Base-by-base conservation (phyloP, 2,329 filamentous ascomycete species). In the Domatiomyces globalis region DNA sequence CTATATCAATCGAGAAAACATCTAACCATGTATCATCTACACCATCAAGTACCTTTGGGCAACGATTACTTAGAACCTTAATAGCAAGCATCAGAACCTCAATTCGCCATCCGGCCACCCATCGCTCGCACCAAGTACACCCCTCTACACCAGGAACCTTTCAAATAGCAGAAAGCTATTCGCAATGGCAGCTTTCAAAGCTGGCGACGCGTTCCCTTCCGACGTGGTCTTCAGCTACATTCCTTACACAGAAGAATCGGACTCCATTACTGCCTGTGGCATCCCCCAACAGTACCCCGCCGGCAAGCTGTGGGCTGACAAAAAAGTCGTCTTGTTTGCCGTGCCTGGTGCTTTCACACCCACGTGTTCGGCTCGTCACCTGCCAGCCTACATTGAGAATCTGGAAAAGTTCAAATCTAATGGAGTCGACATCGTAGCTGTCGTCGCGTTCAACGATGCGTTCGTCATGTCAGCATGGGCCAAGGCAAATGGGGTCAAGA, bases 401-500 rank as follows among this genome's bases (percentile, higher is more conserved):
- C 71, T 83, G 60, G 73, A 78, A 49, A 74, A 83, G 64, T 75
- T 94, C 69, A 82, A 81, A 72, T 72, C 73, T 65, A 90, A 90
- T 77, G 87, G 85, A 62, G 84, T 94, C 60, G 87, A 94, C 69
- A 69, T 84, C 57, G 79, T 94, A 63, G 78, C 87, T 60, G 80
- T 92, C 64, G 83, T 94, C 63, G 85, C 87, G 54, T 83, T 74
- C 74, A 94, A 94, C 71, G 88, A 94, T 33, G 74, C 82, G 58
- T 94, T 76, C 66, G 87, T 94, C 68, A 90, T 90, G 85, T 83
- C 80, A 62, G 87, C 85, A 50, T 92, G 86, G 86, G 84, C 81
- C 71, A 94, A 94, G 78, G 87, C 87, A 64, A 90, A 94, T 71
- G 76, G 76, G 49, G 75, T 90, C 64, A 82, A 78, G 64, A 80